Percentiles rank a stretch among this genome's conserved stretches.
Conservation (phyloP, 2,329 filamentous ascomycete genomes). For the Exutisphaerella laricina region DNA sequence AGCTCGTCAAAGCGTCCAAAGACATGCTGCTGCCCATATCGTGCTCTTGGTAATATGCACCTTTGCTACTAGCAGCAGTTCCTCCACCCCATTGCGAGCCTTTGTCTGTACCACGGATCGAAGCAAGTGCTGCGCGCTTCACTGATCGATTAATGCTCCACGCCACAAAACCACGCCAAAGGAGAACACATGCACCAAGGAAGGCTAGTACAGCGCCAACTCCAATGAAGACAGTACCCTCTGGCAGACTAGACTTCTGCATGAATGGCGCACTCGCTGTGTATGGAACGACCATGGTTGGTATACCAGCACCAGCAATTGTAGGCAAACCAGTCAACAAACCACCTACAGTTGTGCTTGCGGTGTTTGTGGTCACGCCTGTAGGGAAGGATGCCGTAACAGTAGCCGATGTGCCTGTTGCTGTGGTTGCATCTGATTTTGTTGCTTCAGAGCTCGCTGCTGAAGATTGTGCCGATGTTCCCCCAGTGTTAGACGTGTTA, state of each 20-base stretch:
- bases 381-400: constrained; percentile 2
- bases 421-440: constrained; percentile 6
- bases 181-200: constrained; percentile 71
- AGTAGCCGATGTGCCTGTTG: constrained; percentile 2
- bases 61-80: constrained; percentile 16
- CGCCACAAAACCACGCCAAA: constrained; percentile 82
- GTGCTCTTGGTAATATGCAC: constrained; percentile 38
- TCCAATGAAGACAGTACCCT: constrained; percentile 93
- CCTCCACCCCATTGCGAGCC: constrained; percentile 31
- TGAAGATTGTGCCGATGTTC: neutral
- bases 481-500: no score
- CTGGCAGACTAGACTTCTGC: constrained; percentile 75
- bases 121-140: constrained; percentile 72
- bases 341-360: constrained; percentile 12
- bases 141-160: constrained; percentile 91
- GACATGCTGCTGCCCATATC: constrained; percentile 51
- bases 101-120: constrained; percentile 46
- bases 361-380: constrained; percentile 8
- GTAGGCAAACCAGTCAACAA: constrained; percentile 46
- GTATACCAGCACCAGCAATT: constrained; percentile 54
- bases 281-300: constrained; percentile 71
- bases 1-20: constrained; percentile 46
- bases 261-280: constrained; percentile 85
- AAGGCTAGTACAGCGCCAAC: constrained; percentile 85
- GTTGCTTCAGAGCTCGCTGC: neutral